Evolutionary conservation across 352 stramenopile species (phyloP).

Genomic region (Ophiocytium majus): DNA sequence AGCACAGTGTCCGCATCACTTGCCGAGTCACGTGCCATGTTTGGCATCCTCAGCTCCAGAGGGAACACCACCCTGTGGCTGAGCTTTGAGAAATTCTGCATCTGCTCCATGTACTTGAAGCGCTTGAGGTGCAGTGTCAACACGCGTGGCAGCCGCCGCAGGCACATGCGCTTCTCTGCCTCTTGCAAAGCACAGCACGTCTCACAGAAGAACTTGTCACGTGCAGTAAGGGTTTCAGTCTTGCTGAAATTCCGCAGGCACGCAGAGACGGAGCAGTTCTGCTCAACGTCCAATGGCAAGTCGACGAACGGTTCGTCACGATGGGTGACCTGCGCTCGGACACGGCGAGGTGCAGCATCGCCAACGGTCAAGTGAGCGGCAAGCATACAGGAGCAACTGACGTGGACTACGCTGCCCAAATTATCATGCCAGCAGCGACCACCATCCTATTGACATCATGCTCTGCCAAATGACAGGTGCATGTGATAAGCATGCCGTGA

Average conservation of each 20-base stretch:
- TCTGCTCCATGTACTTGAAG: slow-evolving; percentile 90
- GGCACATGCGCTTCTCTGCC: slow-evolving; percentile 88
- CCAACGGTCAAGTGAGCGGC: neutral
- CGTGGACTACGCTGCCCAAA: too few species aligned
- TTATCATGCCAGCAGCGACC: too few species aligned
- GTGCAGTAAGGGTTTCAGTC: slow-evolving; percentile 51
- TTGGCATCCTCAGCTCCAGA: slow-evolving; percentile 46
- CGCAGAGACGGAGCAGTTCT: slow-evolving; percentile 56
- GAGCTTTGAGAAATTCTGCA: slow-evolving; percentile 60
- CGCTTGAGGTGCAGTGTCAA: slow-evolving; percentile 98
- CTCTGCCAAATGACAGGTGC: too few species aligned
- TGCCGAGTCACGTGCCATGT: slow-evolving; percentile 38
- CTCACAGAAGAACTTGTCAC: slow-evolving; percentile 62
- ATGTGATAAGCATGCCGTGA: too few species aligned
- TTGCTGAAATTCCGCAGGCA: slow-evolving; percentile 60
- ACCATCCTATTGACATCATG: too few species aligned
- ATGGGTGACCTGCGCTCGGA: slow-evolving; percentile 39
- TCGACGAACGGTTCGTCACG: slow-evolving; percentile 60
- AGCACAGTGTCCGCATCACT: slow-evolving; percentile 36
- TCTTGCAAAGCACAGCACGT: slow-evolving; percentile 59
- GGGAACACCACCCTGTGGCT: slow-evolving; percentile 57
- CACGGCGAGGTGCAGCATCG: neutral
- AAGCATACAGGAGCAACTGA: too few species aligned
- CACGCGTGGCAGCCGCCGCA: slow-evolving; percentile 90
- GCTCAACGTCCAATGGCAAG: slow-evolving; percentile 59